Conservation (phyloP, 2,329 filamentous ascomycete genomes). For the Fusarium musae region DNA sequence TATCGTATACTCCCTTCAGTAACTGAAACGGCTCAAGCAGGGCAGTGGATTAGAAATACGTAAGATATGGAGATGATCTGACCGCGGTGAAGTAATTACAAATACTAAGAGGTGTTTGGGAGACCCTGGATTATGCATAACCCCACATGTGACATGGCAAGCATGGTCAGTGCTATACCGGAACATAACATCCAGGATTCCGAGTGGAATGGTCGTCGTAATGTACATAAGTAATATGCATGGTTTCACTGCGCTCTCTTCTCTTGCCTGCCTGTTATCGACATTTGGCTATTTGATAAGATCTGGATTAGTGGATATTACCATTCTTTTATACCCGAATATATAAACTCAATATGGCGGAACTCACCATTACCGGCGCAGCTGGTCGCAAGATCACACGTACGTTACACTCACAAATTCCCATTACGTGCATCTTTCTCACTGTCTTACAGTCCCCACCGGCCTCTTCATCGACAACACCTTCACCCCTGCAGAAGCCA, state of each 20-base stretch:
- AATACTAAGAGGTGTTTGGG: background rate
- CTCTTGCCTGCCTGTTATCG: background rate
- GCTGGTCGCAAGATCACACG: conserved; percentile 8
- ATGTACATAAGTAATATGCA: background rate
- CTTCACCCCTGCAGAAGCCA: conserved; percentile 1
- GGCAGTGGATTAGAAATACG: background rate
- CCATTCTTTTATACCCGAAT: background rate
- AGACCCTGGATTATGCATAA: background rate
- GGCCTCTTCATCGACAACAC: conserved; percentile 29
- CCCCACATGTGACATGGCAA: background rate
- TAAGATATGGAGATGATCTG: background rate
- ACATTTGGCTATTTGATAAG: background rate
- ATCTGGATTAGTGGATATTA: background rate
- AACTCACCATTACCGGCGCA: conserved; percentile 5
- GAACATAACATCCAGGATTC: background rate
- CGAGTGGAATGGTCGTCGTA: background rate
- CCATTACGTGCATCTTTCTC: background rate
- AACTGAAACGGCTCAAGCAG: background rate
- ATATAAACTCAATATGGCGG: background rate
- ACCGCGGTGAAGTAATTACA: background rate
- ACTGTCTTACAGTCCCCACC: conserved; percentile 12
- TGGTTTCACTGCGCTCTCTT: background rate
- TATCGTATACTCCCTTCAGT: fast-evolving
- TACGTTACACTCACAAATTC: background rate
- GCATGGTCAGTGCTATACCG: background rate